Base-by-base conservation (phyloP, 495 filamentous ascomycete species). In the Aspergillus saccharolyticus region DNA sequence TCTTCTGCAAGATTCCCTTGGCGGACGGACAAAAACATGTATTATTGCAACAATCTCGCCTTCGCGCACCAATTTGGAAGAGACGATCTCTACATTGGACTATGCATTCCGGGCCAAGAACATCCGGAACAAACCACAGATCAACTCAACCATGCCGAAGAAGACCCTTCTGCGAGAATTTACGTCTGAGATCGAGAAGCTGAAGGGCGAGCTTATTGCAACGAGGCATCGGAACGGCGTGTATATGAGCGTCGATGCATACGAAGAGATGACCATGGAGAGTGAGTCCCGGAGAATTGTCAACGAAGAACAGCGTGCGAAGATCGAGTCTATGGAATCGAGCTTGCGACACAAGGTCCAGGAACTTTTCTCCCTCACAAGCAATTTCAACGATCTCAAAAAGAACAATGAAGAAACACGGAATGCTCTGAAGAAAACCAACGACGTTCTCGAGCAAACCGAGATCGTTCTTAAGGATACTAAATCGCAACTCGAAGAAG, bases 71-170 rank as follows among this genome's bases (percentile, higher is more conserved):
- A 98, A 97, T 64, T 79, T 97, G 15, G 94, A 98, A 64, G 94
- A 98, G 69, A 98, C 94, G 0, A 97, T 97, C 51, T 97, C 93
- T 1, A 97, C 95, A 0, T 79, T 98, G 3, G 94, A 98, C 68
- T 98, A 98, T 67, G 95, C 94, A 10, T 96, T 97, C 68, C 83
- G 94, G 19, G 94, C 95, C 3, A 98, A 98, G 75, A 96, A 97
- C 64, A 98, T 98, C 59, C 88, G 90, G 19, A 98, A 98, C 70
- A 96, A 97, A 69, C 94, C 94, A 4, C 94, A 98, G 65, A 82
- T 95, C 63, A 97, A 97, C 69, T 88, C 89, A 28, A 82, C 89
- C 30, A 82, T 96, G 53, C 90, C 89, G 17, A 98, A 97, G 70
- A 93, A 93, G 70, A 96, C 90, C 4, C 72, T 97, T 18, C 81